Base-by-base conservation (phyloP, 257 asterid species). In the Solanum boliviense region DNA sequence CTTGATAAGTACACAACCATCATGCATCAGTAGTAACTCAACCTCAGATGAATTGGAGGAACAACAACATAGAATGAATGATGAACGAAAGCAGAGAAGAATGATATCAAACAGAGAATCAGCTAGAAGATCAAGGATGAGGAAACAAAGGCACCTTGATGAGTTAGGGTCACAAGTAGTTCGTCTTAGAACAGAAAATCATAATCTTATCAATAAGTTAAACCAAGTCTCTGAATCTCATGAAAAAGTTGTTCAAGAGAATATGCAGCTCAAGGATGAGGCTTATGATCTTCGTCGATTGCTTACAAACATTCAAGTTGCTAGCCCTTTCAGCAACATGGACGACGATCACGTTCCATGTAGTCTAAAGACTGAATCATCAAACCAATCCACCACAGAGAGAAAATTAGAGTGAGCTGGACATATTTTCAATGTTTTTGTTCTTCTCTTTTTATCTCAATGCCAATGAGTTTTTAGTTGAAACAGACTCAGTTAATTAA, bases 91-190 rank as follows among this genome's bases (percentile, higher is more conserved):
- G 88, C 91, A 90, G 74, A 82, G 96, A 89, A 86, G 96, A 78
- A 94, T 92, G 96, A 88, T 94, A 23, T 94, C 96, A 1, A 94
- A 94, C 87, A 31, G 96, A 38, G 96, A 94, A 21, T 94, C 96
- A 1, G 96, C 96, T 10, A 91, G 96, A 9, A 72, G 96, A 65
- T 94, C 96, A 13, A 90, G 96, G 92, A 92, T 94, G 95, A 88
- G 96, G 20, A 94, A 94, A 44, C 95, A 92, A 87, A 90, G 95
- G 36, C 95, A 90, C 84, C 94, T 94, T 35, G 93, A 94, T 36
- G 96, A 94, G 89, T 89, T 94, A 0, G 56, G 94, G 91, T 89
- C 92, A 3, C 95, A 92, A 15, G 90, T 91, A 23, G 65, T 87
- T 39, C 89, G 89, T 18, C 92, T 94, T 5, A 39, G 91, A 12